Evolutionary conservation across 2,329 filamentous ascomycete genomes (phyloP).

Genomic region (Epichloe elymi): DNA sequence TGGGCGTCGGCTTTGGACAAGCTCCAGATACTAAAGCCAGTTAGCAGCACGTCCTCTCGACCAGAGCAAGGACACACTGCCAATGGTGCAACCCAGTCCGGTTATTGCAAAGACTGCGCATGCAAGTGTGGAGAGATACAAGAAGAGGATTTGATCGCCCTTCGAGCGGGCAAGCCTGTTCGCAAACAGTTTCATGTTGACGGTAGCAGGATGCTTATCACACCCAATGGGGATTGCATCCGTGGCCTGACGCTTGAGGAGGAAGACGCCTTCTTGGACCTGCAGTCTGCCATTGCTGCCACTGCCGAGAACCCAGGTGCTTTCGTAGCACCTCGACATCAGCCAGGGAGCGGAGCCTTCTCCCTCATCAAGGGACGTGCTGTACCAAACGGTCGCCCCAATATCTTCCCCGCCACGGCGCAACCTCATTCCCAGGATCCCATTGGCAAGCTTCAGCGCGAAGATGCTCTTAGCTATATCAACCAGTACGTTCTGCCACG

Average conservation of each 20-base stretch:
- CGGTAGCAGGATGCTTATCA: slow-evolving; percentile 56
- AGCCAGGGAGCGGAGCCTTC: slow-evolving; percentile 40
- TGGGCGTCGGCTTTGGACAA: slow-evolving; percentile 22
- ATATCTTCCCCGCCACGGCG: slow-evolving; percentile 42
- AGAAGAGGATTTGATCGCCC: slow-evolving; percentile 37
- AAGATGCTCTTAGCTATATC: slow-evolving; percentile 54
- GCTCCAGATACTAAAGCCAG: slow-evolving; percentile 24
- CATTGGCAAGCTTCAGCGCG: slow-evolving; percentile 50
- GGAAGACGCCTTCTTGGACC: slow-evolving; percentile 54
- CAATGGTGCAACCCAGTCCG: slow-evolving; percentile 12
- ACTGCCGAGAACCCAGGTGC: slow-evolving; percentile 38
- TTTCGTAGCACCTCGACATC: slow-evolving; percentile 43
- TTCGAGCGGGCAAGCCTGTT: slow-evolving; percentile 44
- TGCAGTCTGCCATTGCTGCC: slow-evolving; percentile 47
- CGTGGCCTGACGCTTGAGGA: slow-evolving; percentile 56
- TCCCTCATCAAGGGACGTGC: slow-evolving; percentile 51
- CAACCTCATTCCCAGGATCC: slow-evolving; percentile 41
- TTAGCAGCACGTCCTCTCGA: slow-evolving; percentile 18
- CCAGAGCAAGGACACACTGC: slow-evolving; percentile 13
- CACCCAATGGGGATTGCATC: slow-evolving; percentile 64
- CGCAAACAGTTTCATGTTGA: slow-evolving; percentile 45
- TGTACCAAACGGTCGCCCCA: slow-evolving; percentile 49
- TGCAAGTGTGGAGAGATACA: slow-evolving; percentile 29
- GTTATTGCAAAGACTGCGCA: slow-evolving; percentile 22
- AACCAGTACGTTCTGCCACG: slow-evolving; percentile 55